Percentiles rank a stretch among this genome's conserved stretches.
These are phyloP conservation scores for Phytophthora nicotianae DNA, from an alignment of 352 stramenopile species.

Conservation along the genomic window DNA sequence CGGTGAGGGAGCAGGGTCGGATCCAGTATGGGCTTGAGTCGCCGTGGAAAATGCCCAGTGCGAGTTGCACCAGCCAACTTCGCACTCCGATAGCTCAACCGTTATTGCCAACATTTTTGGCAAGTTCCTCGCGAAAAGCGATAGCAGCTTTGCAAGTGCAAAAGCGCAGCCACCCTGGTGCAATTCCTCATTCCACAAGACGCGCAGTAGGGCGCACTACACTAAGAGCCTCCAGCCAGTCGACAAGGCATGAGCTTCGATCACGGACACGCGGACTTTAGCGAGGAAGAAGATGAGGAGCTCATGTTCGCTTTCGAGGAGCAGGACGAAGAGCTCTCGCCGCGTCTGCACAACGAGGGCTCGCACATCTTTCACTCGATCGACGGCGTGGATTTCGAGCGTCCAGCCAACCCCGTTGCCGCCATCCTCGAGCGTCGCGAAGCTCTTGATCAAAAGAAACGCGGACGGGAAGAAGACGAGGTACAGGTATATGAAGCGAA, in stretches of 20 bases:
- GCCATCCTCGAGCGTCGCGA: slow-evolving; percentile 49
- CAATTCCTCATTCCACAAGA: slow-evolving; percentile 38
- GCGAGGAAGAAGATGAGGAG: slow-evolving; percentile 57
- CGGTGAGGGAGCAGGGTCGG: slow-evolving; percentile 9
- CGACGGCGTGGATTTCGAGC: slow-evolving; percentile 33
- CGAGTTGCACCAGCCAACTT: slow-evolving; percentile 3
- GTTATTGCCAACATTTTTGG: slow-evolving; percentile 21
- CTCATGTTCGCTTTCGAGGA: slow-evolving; percentile 79
- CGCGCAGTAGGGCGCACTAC: slow-evolving; percentile 7
- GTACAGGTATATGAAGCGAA: slow-evolving; percentile 12
- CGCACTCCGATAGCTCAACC: slow-evolving; percentile 11
- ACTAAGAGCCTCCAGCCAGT: slow-evolving; percentile 1
- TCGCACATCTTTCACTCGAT: slow-evolving; percentile 40
- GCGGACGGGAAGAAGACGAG: slow-evolving; percentile 28
- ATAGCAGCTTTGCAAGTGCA: slow-evolving; percentile 25
- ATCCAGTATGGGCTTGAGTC: slow-evolving; percentile 28
- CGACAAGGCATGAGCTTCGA: slow-evolving; percentile 10
- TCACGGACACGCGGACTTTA: slow-evolving; percentile 7
- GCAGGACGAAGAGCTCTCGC: slow-evolving; percentile 14
- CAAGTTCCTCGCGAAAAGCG: slow-evolving; percentile 26
- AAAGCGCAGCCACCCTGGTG: neutral
- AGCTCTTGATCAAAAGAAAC: slow-evolving; percentile 40
- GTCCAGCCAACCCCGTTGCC: slow-evolving; percentile 52
- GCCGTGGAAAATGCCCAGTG: slow-evolving; percentile 24
- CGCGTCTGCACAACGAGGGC: slow-evolving; percentile 18